Conservation (phyloP, 2,329 filamentous ascomycete species). For the Penicillium sp. region DNA sequence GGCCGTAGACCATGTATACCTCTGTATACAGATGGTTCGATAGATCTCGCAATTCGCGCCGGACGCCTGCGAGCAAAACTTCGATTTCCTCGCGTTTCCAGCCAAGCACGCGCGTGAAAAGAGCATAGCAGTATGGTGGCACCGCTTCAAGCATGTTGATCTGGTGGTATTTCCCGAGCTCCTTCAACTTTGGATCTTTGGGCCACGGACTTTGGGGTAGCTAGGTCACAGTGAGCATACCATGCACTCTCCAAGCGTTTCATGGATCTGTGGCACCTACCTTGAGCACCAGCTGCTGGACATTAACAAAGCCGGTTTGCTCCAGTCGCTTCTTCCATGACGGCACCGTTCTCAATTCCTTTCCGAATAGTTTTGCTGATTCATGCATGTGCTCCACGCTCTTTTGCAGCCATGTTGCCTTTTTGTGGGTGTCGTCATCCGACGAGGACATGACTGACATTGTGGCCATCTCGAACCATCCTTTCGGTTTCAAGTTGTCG, state of each 20-base stretch:
- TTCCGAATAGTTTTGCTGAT: conserved; percentile 33
- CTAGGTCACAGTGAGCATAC: conserved; percentile 16
- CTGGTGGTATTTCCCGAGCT: conserved; percentile 46
- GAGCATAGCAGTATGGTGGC: conserved; percentile 35
- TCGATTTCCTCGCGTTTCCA: conserved; percentile 40
- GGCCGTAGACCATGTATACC: conserved; percentile 32
- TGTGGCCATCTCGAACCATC: conserved; percentile 48
- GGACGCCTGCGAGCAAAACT: conserved; percentile 39
- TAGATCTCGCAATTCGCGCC: conserved; percentile 37
- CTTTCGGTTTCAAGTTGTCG: conserved; percentile 27
- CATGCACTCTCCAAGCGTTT: no score
- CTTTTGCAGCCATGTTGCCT: conserved; percentile 25
- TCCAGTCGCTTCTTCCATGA: conserved; percentile 45
- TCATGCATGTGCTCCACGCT: conserved; percentile 30
- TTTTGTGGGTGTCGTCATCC: conserved; percentile 32
- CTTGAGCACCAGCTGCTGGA: conserved; percentile 50
- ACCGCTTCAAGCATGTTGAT: conserved; percentile 39
- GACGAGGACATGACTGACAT: conserved; percentile 94
- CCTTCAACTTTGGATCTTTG: conserved; percentile 51
- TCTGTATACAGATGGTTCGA: conserved; percentile 39
- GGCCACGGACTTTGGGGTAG: conserved; percentile 55
- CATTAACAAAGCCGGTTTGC: conserved; percentile 54
- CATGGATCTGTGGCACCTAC: conserved; percentile 13
- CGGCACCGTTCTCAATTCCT: conserved; percentile 31
- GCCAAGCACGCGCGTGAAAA: conserved; percentile 41